Percentiles rank a stretch among this genome's conserved stretches.
Conservation (phyloP, 768 basidiomycete genomes). For the Pisolithus microcarpus region DNA sequence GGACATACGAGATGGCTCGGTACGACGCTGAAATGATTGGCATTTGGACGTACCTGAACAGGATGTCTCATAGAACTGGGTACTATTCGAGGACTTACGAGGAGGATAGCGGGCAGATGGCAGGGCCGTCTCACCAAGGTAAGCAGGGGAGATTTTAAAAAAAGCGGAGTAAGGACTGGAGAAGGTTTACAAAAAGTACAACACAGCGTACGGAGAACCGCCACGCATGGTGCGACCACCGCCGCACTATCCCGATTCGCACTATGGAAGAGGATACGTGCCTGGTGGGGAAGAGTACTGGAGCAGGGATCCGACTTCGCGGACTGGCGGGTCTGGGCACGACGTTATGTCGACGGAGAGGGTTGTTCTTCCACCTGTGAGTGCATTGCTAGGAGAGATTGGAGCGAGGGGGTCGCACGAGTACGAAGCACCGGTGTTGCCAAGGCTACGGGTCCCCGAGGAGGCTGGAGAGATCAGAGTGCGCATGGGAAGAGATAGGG, state of each 20-base stretch:
- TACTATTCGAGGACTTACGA: conserved; percentile 5
- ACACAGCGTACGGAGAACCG: conserved; percentile 13
- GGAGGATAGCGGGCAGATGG: conserved; percentile 2
- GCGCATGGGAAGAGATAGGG: conserved; percentile 6
- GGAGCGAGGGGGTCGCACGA: conserved; percentile 11
- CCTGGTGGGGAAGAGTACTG: conserved; percentile 18
- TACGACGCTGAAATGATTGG: conserved; percentile 9
- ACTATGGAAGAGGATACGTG: conserved; percentile 19
- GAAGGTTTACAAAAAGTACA: conserved; percentile 14
- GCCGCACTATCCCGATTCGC: conserved; percentile 12
- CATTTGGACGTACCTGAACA: conserved; percentile 1
- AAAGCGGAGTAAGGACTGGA: conserved; percentile 4
- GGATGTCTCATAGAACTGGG: not conserved
- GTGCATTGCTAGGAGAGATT: conserved; percentile 18
- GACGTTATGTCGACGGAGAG: conserved; percentile 15
- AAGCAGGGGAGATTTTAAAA: conserved; percentile 3
- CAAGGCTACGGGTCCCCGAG: conserved; percentile 25
- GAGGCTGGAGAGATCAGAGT: conserved; percentile 1
- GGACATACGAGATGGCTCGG: conserved; percentile 17
- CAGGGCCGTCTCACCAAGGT: conserved; percentile 15
- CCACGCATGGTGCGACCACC: conserved; percentile 13
- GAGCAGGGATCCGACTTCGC: conserved; percentile 10
- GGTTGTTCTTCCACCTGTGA: conserved; percentile 24
- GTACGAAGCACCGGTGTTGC: conserved; percentile 20
- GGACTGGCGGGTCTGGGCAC: conserved; percentile 4